Conservation (phyloP, 768 basidiomycete species). For the Kockovaella imperatae region DNA sequence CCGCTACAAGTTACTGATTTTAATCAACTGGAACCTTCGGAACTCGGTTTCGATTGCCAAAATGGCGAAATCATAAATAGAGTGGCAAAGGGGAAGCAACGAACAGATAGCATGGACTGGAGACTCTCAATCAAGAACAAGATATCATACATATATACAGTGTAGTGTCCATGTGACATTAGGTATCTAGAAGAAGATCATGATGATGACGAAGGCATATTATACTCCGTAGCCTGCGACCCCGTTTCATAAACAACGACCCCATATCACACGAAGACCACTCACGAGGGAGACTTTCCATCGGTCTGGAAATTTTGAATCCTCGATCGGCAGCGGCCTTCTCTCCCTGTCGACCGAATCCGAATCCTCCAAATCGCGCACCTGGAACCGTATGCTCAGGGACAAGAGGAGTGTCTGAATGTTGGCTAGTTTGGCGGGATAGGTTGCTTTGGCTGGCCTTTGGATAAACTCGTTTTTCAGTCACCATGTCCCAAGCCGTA, state of each 20-base stretch:
- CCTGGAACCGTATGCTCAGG: slow-evolving; percentile 20
- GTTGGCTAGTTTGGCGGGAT: slow-evolving; percentile 1
- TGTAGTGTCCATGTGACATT: too few species aligned
- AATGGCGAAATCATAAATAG: too few species aligned
- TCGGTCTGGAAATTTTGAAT: slow-evolving; percentile 35
- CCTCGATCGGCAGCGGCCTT: slow-evolving; percentile 62
- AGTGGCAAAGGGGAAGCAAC: too few species aligned
- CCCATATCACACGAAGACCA: slow-evolving; percentile 3
- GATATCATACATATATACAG: too few species aligned
- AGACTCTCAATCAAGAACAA: too few species aligned
- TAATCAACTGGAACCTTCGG: too few species aligned
- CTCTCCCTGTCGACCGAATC: slow-evolving; percentile 74
- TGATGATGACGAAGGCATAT: too few species aligned
- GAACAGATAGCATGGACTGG: too few species aligned
- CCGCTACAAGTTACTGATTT: too few species aligned
- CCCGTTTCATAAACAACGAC: not conserved
- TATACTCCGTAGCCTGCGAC: too few species aligned
- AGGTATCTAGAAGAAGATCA: too few species aligned
- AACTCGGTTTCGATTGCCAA: too few species aligned
- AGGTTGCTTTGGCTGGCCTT: slow-evolving; percentile 1
- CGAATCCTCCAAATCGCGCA: slow-evolving; percentile 50
- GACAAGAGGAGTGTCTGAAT: slow-evolving; percentile 20
- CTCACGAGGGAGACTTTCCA: slow-evolving; percentile 40
- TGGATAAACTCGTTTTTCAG: slow-evolving; percentile 11
- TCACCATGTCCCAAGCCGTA: slow-evolving; percentile 38